A percentile compares a stretch with the other conserved stretches of the same genome.
These are phyloP conservation scores for Candida michaelii DNA, from an alignment of 805 yeast genomes.

Conservation along the genomic window DNA sequence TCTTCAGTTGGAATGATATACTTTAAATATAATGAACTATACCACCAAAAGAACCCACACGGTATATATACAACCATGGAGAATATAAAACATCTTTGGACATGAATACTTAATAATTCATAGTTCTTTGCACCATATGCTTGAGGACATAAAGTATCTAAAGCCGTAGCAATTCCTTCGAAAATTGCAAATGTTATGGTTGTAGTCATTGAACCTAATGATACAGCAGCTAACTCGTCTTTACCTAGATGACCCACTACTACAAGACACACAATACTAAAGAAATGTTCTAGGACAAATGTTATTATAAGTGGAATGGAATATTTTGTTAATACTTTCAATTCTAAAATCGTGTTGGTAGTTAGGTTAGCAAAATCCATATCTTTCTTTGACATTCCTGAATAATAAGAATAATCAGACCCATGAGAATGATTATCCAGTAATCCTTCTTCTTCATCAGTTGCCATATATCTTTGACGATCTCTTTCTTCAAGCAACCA, in stretches of 20 bases:
- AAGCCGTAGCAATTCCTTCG: constrained; percentile 47
- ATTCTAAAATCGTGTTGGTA: constrained; percentile 29
- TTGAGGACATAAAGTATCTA: constrained; percentile 47
- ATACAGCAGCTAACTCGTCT: constrained; percentile 46
- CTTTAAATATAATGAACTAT: constrained; percentile 26
- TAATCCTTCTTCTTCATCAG: constrained; percentile 16
- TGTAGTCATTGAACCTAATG: constrained; percentile 44
- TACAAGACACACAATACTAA: constrained; percentile 41
- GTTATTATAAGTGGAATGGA: constrained; percentile 42
- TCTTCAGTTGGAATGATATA: constrained; percentile 32
- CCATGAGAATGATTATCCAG: constrained; percentile 15
- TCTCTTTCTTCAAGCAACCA: constrained; percentile 47
- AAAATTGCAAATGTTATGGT: constrained; percentile 45
- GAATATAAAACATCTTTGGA: constrained; percentile 38
- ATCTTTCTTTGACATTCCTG: constrained; percentile 16
- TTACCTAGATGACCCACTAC: constrained; percentile 48
- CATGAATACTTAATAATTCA: constrained; percentile 35
- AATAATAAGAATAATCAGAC: constrained; percentile 7
- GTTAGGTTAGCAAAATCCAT: constrained; percentile 30
- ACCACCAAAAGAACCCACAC: constrained; percentile 43
- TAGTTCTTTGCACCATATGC: constrained; percentile 45
- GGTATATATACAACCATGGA: constrained; percentile 37
- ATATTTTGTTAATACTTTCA: constrained; percentile 28
- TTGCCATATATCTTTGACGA: constrained; percentile 29
- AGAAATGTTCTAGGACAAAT: constrained; percentile 43